Base-by-base conservation (phyloP, 176 grass and related monocot species). In the Chloris gayana region DNA sequence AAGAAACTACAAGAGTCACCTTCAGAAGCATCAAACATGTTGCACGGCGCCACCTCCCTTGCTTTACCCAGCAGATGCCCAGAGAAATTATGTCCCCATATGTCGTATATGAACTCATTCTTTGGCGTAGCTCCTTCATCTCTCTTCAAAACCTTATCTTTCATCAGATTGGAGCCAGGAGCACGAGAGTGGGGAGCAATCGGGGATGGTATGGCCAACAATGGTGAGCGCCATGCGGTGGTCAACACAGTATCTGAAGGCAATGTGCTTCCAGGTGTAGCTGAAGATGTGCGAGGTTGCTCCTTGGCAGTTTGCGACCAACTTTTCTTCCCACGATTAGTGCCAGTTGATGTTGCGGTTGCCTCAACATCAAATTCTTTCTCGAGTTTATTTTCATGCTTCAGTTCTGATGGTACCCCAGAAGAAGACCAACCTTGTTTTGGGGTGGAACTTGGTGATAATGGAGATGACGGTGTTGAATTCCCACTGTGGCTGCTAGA, bases 401-500 rank as follows among this genome's bases (percentile, higher is more conserved):
- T 91, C 64, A 65, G 60, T 58, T 90, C 85, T 32, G 75, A 79
- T 45, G 77, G 39, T 78, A 70, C 35, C 14, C 80, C 78, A 41
- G 83, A 34, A 90, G 90, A 86, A 47, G 64, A 37, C 86, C 88
- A 93, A 57, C 64, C 72, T 54, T 86, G 86, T 67, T 89, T 99
- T 30, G 96, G 92, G 81, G 92, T 98, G 64, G 82, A 87, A 49
- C 81, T 83, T 50, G 93, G 81, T 21, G 95, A 95, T 45, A 95
- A 60, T 45, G 92, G 90, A 9, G 96, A 98, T 62, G 90, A 86
- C 41, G 96, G 88, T 29, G 90, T 99, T 30, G 96, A 99, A 82
- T 93, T 99, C 72, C 88, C 86, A 32, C 96, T 95, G 75, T 95
- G 92, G 86, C 92, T 99, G 67, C 96, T 99, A 54, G 96, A 99